A percentile compares a stretch with the other conserved stretches of the same genome.
phyloP scores from a whole-genome alignment of 2,329 filamentous ascomycete genomes.

The Venturiaceae sp. region DNA sequence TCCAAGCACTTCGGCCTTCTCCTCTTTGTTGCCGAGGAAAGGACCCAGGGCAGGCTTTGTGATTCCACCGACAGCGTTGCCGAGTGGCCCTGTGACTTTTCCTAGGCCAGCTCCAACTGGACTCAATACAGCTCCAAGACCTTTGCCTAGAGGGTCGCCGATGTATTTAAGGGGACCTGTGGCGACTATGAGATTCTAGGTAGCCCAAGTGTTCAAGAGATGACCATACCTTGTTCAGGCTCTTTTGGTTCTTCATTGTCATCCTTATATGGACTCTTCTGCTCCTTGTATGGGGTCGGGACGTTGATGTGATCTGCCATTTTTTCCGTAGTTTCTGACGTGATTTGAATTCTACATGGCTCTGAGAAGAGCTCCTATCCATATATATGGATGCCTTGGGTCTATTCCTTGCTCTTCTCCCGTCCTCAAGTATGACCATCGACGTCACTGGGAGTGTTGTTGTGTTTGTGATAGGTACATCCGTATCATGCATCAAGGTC shows the following conservation, averaged over 20 bases:
- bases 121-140: conserved; percentile 23
- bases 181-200: not conserved
- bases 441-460: not conserved
- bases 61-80: conserved; percentile 23
- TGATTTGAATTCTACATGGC: not conserved
- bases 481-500: too few species aligned
- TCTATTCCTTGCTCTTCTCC: not conserved
- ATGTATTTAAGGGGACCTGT: conserved; percentile 12
- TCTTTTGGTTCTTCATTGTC: not conserved
- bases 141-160: conserved; percentile 19
- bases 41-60: conserved; percentile 26
- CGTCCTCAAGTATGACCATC: not conserved
- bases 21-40: conserved; percentile 22
- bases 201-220: not conserved
- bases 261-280: conserved; percentile 5
- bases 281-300: conserved; percentile 4
- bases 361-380: not conserved
- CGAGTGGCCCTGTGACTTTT: conserved; percentile 26
- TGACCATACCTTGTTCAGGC: not conserved
- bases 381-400: not conserved
- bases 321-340: not conserved
- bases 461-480: too few species aligned
- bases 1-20: conserved; percentile 25
- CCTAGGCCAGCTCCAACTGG: conserved; percentile 28
- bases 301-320: conserved; percentile 4